phyloP scores from a whole-genome alignment of 768 basidiomycete species.

The Gloeopeniophorella convolvens region DNA sequence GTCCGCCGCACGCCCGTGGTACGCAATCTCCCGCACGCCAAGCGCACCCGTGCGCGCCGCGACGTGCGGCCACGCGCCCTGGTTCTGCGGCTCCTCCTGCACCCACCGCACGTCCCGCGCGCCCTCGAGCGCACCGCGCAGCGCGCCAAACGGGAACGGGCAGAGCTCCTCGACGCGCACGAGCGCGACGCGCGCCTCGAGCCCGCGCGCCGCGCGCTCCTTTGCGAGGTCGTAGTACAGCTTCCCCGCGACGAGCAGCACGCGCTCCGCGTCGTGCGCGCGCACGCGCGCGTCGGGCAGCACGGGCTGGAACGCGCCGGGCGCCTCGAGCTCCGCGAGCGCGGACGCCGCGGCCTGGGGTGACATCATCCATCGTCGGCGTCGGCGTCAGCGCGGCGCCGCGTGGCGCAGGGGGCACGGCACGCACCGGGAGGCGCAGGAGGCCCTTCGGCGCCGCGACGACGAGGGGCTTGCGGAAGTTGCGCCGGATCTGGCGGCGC shows the following conservation, averaged over 20 bases:
- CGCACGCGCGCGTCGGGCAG: constrained; percentile 44
- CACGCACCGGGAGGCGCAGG: constrained; percentile 63
- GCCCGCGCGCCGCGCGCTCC: constrained; percentile 45
- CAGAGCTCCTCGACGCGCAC: constrained; percentile 80
- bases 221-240: constrained; percentile 82
- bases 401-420: background rate
- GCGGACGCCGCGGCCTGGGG: constrained; percentile 66
- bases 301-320: constrained; percentile 63
- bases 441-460: constrained; percentile 83
- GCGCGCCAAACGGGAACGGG: constrained; percentile 72
- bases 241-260: constrained; percentile 79
- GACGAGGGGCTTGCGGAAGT: constrained; percentile 81
- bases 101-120: constrained; percentile 53
- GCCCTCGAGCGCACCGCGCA: constrained; percentile 38
- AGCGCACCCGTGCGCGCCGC: constrained; percentile 31
- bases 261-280: constrained; percentile 41
- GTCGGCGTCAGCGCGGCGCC: background rate
- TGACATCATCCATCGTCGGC: background rate
- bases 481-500: constrained; percentile 77
- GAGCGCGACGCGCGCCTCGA: constrained; percentile 53
- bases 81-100: constrained; percentile 87
- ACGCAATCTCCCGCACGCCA: constrained; percentile 32
- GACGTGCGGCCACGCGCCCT: constrained; percentile 75
- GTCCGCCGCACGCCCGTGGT: constrained; percentile 63
- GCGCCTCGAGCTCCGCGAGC: constrained; percentile 52